Evolutionary conservation across 768 basidiomycete genomes (phyloP), one percentile per base, ranked within the genome.

Genomic region (Crepidotus variabilis): DNA sequence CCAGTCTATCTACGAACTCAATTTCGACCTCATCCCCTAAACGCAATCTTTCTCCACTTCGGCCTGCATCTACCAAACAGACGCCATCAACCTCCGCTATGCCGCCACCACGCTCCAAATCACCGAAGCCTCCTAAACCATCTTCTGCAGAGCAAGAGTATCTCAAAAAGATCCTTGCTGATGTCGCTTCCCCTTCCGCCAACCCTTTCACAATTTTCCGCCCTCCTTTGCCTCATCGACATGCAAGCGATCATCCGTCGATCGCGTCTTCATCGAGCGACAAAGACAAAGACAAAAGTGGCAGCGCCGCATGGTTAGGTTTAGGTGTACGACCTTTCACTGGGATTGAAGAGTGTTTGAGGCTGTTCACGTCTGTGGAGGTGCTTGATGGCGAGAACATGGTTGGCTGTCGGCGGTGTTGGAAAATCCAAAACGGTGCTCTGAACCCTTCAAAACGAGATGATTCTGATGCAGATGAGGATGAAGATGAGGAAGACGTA

Each of bases 341-440:
- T 6, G 82, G 85, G 0, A 74, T 88, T 23, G 89, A 91, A 63
- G 92, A 94, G 55, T 92, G 90, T 60, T 71, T 96, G 57, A 78
- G 85, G 60, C 78, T 90, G 74, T 98, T 98, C 72, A 97, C 94
- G 0, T 80, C 88, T 3, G 94, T 97, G n/a, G 95, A 98, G 64
- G 82, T 92, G 6, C 73, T 98, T 33, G 91, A 97, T 62, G 93
- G 92, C 0, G 95, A 97, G 63, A 97, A 98, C 63, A 88, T 87
- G 75, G 94, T 97, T 52, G 94, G 94, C 0, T 98, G 95, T 68
- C 81, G 88, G 60, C 80, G 88, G 51, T 98, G 95, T 72, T 98
- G 95, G 95, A 94, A 93, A 76, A 86, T 93, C 34, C 85, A 83
- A 55, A 84, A 93, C 65, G 88, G 89, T 16, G 69, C 78, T 55